Evolutionary conservation across 768 basidiomycete genomes (phyloP).

Genomic region (Lentinus tigrinus): DNA sequence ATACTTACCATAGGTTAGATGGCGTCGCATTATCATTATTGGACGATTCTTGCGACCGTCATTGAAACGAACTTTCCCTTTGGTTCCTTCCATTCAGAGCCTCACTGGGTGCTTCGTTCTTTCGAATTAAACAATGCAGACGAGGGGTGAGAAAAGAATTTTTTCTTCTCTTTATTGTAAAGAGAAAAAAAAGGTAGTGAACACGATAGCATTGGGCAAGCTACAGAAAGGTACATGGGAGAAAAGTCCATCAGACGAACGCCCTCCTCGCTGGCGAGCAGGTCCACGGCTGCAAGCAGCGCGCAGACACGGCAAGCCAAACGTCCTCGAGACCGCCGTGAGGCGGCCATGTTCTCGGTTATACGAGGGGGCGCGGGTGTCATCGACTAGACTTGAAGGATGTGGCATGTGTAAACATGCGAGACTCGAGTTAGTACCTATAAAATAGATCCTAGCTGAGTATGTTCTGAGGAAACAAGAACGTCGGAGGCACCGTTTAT

Average conservation of each 20-base stretch:
- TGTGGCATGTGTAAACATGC: conserved; percentile 45
- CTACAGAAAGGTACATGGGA: neutral
- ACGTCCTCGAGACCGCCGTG: conserved; percentile 37
- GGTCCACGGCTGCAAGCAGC: conserved; percentile 25
- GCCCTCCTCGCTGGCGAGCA: conserved; percentile 37
- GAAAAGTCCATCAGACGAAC: conserved; percentile 41
- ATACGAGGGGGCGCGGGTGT: conserved; percentile 36
- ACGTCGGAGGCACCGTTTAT: conserved; percentile 8
- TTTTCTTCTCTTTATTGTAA: no score
- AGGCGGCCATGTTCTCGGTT: conserved; percentile 38
- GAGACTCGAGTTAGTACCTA: conserved; percentile 43
- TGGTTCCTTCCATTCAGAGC: no score
- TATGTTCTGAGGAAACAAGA: conserved; percentile 39
- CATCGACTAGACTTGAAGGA: conserved; percentile 42
- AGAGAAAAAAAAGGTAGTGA: neutral
- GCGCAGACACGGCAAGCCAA: conserved; percentile 26
- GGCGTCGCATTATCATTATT: neutral
- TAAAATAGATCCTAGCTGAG: conserved; percentile 36
- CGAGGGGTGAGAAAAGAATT: no score
- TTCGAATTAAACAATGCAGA: no score
- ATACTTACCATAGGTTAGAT: neutral
- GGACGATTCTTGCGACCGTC: neutral
- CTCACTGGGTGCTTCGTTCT: no score
- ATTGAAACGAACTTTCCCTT: neutral
- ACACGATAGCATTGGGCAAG: neutral